Base-by-base conservation (phyloP, 148 eudicot genomes). In the Suaeda aralocaspica region DNA sequence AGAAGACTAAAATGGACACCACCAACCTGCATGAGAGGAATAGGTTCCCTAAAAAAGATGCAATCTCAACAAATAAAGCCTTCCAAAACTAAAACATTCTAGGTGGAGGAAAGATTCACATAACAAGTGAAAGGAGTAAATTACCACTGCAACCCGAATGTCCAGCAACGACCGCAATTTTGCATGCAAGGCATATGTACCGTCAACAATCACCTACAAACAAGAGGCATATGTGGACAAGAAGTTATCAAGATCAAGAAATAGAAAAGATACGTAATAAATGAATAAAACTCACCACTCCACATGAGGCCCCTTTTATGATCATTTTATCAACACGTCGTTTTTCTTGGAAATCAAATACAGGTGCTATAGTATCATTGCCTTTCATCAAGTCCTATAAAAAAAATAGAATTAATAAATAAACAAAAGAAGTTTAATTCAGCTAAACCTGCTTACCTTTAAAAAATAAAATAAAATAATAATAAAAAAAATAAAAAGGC, bases 141-240 rank as follows among this genome's bases (percentile, higher is more conserved):
- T 81, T 95, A 95, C 99, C 99, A 95, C 97, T 75, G 99, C 99
- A 74, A 95, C 99, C 80, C 99, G 86, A 80, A 95, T 95, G 84
- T 95, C 99, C 41, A 95, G 84, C 82, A 91, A 82, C 60, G 99
- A 91, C 21, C 99, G 97, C 73, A 95, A 67, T 77, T 87, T 91
- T 53, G 99, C 86, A 86, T 95, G 97, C 70, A 95, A 83, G 56
- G 99, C 99, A 80, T 89, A 95, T 33, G 96, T 89, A 77, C 99
- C 99, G 84, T 95, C 99, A 67, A 95, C 99, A 84, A 95, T 85
- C 33, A 95, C 92, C 99, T 95, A 75, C 64, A 78, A 79, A 66
- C 60, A 69, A 42, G 57, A 51, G 58, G 12, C 45, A 29, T 63
- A 28, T 67, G 63, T 64, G 53, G 15, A 63, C 31, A 44, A 46